Percentiles rank a stretch among this genome's conserved stretches.
Conservation (phyloP, 345 rosid genomes). For the Hibiscus syriacus region DNA sequence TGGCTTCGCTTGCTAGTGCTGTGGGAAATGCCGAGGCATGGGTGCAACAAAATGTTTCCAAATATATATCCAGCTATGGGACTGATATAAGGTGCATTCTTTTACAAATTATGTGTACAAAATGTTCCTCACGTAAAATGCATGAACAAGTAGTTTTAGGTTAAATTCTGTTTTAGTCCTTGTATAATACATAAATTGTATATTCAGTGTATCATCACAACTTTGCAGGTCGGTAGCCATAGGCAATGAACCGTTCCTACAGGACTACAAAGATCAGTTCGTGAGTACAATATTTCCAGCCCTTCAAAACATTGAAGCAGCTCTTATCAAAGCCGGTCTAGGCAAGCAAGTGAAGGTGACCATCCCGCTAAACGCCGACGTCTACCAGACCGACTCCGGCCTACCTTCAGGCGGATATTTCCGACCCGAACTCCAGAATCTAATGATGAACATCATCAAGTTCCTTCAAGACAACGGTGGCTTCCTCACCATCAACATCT, state of each 20-base stretch:
- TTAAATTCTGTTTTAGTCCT: background rate
- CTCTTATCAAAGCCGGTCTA: constrained; percentile 83
- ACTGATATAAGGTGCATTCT: constrained; percentile 52
- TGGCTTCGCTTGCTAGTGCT: constrained; percentile 51
- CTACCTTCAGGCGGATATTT: constrained; percentile 83
- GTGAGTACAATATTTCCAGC: constrained; percentile 64
- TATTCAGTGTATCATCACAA: background rate
- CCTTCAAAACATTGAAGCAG: constrained; percentile 75
- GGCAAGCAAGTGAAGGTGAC: constrained; percentile 70
- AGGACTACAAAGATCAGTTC: constrained; percentile 52
- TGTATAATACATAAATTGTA: background rate
- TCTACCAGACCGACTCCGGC: constrained; percentile 45
- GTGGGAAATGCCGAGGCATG: constrained; percentile 53
- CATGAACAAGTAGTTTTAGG: too few species aligned
- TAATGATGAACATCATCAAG: constrained; percentile 52
- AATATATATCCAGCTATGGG: constrained; percentile 49
- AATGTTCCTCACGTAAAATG: too few species aligned
- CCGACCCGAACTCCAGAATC: constrained; percentile 54
- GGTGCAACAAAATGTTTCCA: constrained; percentile 72
- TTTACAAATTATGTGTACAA: background rate
- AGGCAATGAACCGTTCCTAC: constrained; percentile 86
- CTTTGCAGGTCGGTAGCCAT: constrained; percentile 65
- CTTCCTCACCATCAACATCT: constrained; percentile 74
- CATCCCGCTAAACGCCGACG: constrained; percentile 80
- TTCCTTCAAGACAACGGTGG: constrained; percentile 32